Base-by-base conservation (phyloP, 2,329 filamentous ascomycete genomes). In the Erysiphe pulchra region DNA sequence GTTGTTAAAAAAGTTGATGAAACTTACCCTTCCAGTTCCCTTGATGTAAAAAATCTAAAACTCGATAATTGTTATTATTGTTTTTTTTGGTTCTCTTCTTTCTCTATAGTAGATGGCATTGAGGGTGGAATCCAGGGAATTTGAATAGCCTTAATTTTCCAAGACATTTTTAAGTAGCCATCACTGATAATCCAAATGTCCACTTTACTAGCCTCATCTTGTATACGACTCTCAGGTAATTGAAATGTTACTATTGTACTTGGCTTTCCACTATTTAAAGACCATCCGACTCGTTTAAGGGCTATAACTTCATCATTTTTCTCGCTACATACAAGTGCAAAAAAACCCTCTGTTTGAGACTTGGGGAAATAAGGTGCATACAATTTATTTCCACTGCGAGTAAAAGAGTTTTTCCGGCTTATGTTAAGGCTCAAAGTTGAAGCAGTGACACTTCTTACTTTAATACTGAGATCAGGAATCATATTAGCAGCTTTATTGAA, bases 361-460 rank as follows among this genome's bases (percentile, higher is more conserved):
- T 98, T 98, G 1, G 87, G 87, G 62, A 92, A 95, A 18, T 73
- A 71, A 2, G 92, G 87, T 0, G 90, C 84, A 54, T 78, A 93
- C 57, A 94, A 80, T 49, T 79, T 73, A 43, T 73, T 76, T 1
- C 85, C 80, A 9, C 68, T 64, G 56, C 79, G 71, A 12, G 66
- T 64, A 4, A 78, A 61, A 1, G 70, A 58, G 59, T 92, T 93
- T 44, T 71, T 63, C 0, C 86, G 75, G 38, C 65, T 67, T 13
- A 94, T 59, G 1, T 63, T 62, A 11, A 90, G 64, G 0, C 70
- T 72, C 2, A 93, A 57, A 0, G 73, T 73, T 1, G 70, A 61
- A 0, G 77, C 68, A 1, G 73, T 81, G 41, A 77, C 61, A 33
- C 73, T 67, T 1, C 68, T 63, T 6, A 83, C 62, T 0, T 68